Conservation (phyloP, 768 basidiomycete genomes). For the Naematelia encephala region DNA sequence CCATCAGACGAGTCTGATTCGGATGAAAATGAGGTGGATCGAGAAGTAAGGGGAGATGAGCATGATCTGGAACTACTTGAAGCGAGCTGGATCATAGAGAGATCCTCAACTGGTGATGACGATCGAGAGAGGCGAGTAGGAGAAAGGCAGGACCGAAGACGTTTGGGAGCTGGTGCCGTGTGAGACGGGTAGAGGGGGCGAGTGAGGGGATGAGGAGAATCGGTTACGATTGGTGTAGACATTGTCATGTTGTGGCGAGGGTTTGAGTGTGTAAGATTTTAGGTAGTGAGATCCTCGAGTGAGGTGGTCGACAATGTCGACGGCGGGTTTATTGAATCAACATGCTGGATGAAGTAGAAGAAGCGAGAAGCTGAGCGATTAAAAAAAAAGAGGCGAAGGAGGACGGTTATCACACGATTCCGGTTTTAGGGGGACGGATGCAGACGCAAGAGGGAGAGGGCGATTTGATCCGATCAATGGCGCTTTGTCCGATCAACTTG, state of each 20-base stretch:
- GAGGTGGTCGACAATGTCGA: neutral
- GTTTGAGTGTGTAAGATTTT: neutral
- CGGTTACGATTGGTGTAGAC: neutral
- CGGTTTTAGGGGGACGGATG: too few relatives aligned
- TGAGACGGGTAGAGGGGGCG: neutral
- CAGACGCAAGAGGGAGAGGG: too few relatives aligned
- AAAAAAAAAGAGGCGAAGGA: too few relatives aligned
- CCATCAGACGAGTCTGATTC: slow-evolving; percentile 6
- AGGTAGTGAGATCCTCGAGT: neutral
- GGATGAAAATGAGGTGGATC: slow-evolving; percentile 27
- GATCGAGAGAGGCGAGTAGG: slow-evolving; percentile 16
- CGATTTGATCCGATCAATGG: too few relatives aligned
- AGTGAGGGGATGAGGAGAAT: neutral
- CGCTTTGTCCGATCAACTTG: too few relatives aligned
- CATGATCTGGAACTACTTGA: neutral
- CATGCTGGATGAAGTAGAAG: too few relatives aligned
- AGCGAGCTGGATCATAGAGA: neutral
- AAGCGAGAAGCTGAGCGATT: too few relatives aligned
- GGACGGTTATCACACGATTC: too few relatives aligned
- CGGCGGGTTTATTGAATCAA: neutral
- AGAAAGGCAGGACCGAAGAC: slow-evolving; percentile 29
- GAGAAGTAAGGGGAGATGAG: slow-evolving; percentile 10
- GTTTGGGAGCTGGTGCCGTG: slow-evolving; percentile 6
- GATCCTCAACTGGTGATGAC: neutral
- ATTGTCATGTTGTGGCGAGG: neutral